Evolutionary conservation across 2,329 filamentous ascomycete species (phyloP).

Genomic region (Epichloe sibirici): DNA sequence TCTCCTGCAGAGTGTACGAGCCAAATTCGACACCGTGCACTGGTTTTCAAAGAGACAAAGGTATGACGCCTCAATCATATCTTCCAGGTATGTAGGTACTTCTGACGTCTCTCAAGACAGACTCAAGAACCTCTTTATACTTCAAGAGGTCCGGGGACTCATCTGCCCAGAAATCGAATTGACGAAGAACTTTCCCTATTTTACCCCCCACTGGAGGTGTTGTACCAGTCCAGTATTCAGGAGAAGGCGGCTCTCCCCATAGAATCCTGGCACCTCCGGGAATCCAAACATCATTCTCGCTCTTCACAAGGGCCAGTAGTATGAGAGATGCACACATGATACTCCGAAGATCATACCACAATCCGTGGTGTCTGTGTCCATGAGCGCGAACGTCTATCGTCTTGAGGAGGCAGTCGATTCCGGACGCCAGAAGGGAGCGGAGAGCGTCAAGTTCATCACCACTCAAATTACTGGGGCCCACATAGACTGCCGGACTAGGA

Average conservation of each 20-base stretch:
- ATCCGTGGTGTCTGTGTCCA: conserved; percentile 14
- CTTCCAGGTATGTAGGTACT: neutral
- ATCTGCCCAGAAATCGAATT: conserved; percentile 11
- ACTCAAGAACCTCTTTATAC: conserved; percentile 9
- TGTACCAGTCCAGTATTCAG: conserved; percentile 5
- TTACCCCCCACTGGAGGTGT: conserved; percentile 9
- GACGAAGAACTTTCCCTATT: conserved; percentile 10
- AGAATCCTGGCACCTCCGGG: conserved; percentile 9
- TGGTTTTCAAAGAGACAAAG: too few species aligned
- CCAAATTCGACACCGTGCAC: too few species aligned
- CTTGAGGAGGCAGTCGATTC: conserved; percentile 13
- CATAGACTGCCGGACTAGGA: neutral
- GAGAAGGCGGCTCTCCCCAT: conserved; percentile 4
- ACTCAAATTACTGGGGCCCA: conserved; percentile 1
- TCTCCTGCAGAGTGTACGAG: too few species aligned
- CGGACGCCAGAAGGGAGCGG: conserved; percentile 9
- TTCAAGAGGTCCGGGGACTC: conserved; percentile 9
- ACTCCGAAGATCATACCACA: conserved; percentile 14
- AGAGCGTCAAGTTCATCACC: conserved; percentile 8
- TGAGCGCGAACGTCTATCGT: conserved; percentile 11
- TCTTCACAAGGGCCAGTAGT: conserved; percentile 11
- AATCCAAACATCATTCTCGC: conserved; percentile 10
- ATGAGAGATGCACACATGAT: conserved; percentile 11
- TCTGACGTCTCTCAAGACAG: conserved; percentile 8
- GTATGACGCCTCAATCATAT: too few species aligned